Conservation (phyloP, 306 rosid genomes). For the Prunus mongolica region DNA sequence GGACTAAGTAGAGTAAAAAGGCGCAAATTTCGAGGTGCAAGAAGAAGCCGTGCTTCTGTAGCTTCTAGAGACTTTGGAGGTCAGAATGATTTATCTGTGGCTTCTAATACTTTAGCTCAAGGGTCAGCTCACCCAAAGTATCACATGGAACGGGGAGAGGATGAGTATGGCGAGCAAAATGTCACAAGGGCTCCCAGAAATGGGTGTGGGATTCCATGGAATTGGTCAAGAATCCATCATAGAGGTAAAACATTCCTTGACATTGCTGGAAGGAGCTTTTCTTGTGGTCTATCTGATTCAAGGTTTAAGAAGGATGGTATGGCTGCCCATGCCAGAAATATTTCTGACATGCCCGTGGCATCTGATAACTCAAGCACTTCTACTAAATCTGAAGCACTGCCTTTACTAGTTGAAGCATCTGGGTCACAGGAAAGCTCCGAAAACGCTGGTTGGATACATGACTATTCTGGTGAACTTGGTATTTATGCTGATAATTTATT, state of each 20-base stretch:
- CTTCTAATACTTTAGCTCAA: slow-evolving; percentile 73
- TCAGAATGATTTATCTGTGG: slow-evolving; percentile 85
- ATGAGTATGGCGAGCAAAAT: slow-evolving; percentile 48
- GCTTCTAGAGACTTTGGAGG: slow-evolving; percentile 69
- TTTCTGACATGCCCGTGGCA: slow-evolving; percentile 58
- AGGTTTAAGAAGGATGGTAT: slow-evolving; percentile 61
- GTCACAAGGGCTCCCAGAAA: slow-evolving; percentile 80
- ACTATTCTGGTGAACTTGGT: slow-evolving; percentile 90
- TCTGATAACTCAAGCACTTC: slow-evolving; percentile 66
- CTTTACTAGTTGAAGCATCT: slow-evolving; percentile 79
- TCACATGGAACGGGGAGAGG: slow-evolving; percentile 59
- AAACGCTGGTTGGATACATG: slow-evolving; percentile 71
- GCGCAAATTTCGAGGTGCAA: slow-evolving; percentile 66
- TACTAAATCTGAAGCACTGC: slow-evolving; percentile 79
- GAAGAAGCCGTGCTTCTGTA: slow-evolving; percentile 60
- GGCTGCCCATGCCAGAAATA: slow-evolving; percentile 54
- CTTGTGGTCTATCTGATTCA: slow-evolving; percentile 92
- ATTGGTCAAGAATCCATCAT: slow-evolving; percentile 96
- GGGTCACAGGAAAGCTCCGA: slow-evolving; percentile 81
- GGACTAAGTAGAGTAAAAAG: slow-evolving; percentile 66
- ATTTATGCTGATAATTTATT: slow-evolving; percentile 75
- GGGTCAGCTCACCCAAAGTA: slow-evolving; percentile 54
- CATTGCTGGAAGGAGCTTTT: slow-evolving; percentile 87
- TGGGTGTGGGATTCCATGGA: slow-evolving; percentile 98
- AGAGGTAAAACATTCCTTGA: slow-evolving; percentile 89